Conservation (phyloP, 2,329 filamentous ascomycete species). For the Colletotrichum sp. region DNA sequence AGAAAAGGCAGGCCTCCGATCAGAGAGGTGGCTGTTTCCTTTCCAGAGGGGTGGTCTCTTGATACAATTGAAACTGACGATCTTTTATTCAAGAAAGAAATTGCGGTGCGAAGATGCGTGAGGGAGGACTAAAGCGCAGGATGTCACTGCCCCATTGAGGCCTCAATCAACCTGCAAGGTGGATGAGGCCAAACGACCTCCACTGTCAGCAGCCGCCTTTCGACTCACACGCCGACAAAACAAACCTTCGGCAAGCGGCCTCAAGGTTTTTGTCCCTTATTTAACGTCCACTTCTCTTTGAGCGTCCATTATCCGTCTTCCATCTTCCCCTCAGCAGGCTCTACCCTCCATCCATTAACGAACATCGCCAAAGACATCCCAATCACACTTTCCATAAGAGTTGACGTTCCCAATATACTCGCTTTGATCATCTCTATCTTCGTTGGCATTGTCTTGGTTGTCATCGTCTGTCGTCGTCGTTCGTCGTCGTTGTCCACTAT, state of each 20-base stretch:
- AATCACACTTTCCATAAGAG: background rate
- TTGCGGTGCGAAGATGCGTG: background rate
- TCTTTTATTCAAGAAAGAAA: background rate
- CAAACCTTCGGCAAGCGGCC: background rate
- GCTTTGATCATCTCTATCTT: background rate
- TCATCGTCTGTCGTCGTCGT: background rate
- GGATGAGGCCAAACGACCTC: background rate
- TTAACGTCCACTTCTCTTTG: background rate
- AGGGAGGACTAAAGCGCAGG: background rate
- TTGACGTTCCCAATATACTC: no score
- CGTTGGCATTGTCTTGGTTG: background rate
- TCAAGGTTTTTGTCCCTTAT: background rate
- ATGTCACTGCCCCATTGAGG: background rate
- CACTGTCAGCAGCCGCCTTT: background rate
- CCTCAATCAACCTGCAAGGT: background rate
- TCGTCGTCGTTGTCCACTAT: background rate
- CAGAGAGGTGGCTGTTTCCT: background rate
- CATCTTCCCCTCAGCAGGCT: background rate
- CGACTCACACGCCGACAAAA: background rate
- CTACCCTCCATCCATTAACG: background rate
- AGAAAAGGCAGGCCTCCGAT: background rate
- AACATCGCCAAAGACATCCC: background rate
- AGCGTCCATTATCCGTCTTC: background rate
- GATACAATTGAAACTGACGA: background rate
- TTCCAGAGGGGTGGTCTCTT: background rate